Conservation (phyloP, 306 rosid species). For the Betula pendula region DNA sequence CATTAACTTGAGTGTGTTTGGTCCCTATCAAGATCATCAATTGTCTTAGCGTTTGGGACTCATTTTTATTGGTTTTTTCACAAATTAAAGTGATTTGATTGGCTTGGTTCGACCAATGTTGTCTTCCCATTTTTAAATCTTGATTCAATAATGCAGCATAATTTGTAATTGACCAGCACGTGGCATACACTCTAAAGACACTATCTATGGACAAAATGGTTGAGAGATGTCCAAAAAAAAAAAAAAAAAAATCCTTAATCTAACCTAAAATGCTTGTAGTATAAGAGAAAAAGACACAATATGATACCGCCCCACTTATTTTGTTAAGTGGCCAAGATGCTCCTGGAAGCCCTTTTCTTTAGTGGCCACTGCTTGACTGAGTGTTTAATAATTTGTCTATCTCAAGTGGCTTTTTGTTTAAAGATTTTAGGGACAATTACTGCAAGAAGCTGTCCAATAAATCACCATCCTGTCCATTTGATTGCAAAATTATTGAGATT, state of each 20-base stretch:
- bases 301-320: conserved; percentile 49
- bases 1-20: conserved; percentile 19
- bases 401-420: not conserved
- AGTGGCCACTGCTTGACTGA: conserved; percentile 48
- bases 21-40: conserved; percentile 25
- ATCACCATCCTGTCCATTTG: not conserved
- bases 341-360: not conserved
- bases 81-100: conserved; percentile 27
- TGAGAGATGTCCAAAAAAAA: conserved; percentile 22
- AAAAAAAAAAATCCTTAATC: no score
- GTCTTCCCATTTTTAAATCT: conserved; percentile 13
- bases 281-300: not conserved
- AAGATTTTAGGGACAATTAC: not conserved
- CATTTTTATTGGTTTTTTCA: conserved; percentile 17
- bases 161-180: conserved; percentile 17
- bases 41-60: conserved; percentile 33
- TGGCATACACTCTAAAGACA: conserved; percentile 17
- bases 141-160: conserved; percentile 23
- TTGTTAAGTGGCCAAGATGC: conserved; percentile 32
- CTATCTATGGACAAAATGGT: conserved; percentile 7
- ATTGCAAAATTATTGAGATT: not conserved
- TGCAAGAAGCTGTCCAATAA: not conserved
- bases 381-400: not conserved
- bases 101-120: conserved; percentile 43
- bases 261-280: not conserved